Base-by-base conservation (phyloP, 306 rosid genomes). In the Begonia masoniana region DNA sequence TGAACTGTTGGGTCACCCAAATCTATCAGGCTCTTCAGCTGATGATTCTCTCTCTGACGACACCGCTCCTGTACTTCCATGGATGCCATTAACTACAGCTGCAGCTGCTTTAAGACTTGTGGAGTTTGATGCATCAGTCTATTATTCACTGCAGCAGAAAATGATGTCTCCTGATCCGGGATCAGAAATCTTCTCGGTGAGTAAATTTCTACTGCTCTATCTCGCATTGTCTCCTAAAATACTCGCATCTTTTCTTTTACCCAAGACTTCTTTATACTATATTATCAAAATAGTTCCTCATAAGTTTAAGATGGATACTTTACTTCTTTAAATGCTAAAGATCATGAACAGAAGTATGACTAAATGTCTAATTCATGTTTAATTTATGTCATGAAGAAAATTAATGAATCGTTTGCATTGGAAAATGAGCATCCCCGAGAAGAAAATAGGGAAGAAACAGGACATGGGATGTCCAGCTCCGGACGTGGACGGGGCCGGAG, bases 51-150 rank as follows among this genome's bases (percentile, higher is more conserved):
- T 52, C 17, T 36, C 41, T 59, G 64, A 55, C 52, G 71, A 68
- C 60, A 68, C 64, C 23, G 70, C 61, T 41, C 76, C 71, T 51
- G 51, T 74, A 12, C 84, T 85, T 58, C 84, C 95, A 41, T 85
- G 95, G 95, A 56, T 81, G 57, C 87, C 95, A 12, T 70, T 12
- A 51, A 85, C 91, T 52, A 76, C 84, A 11, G 77, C 87, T 68
- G 89, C 91, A 50, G 82, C 78, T 58, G 77, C 80, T 43, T 67
- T 81, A 31, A 82, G 95, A 75, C 78, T 81, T 60, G 47, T 85
- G 84, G 87, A 85, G 62, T 85, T 81, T 7, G 87, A 85, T 62
- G 45, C 69, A 5, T 78, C 87, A 61, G 43, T 66, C 72, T 74
- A 59, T 53, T 76, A 78, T 63, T 54, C 62, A 21, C 68, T 57